phyloP scores from a whole-genome alignment of 345 rosid genomes.

The Tarenaya hassleriana region DNA sequence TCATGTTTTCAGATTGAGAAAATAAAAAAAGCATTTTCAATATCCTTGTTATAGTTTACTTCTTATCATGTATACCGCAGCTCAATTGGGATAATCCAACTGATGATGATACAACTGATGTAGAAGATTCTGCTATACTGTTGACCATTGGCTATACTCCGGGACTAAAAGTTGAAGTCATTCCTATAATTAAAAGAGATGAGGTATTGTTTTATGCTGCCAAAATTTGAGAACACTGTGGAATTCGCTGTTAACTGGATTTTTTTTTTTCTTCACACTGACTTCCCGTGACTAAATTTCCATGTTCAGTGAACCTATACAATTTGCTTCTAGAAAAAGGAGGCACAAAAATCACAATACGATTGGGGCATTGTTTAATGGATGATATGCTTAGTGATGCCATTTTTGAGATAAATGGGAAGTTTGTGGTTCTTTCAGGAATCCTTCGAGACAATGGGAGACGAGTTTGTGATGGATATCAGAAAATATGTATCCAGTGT shows the following conservation, averaged over 20 bases:
- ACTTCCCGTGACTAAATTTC: slow-evolving; percentile 3
- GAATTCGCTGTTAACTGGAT: neutral
- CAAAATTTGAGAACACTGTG: neutral
- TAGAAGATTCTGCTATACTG: slow-evolving; percentile 31
- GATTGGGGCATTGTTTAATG: neutral
- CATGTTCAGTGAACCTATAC: neutral
- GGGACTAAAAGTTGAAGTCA: slow-evolving; percentile 66
- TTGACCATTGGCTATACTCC: slow-evolving; percentile 78
- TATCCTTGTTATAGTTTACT: neutral
- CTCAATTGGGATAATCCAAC: slow-evolving; percentile 25
- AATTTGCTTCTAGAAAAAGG: neutral
- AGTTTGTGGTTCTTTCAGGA: slow-evolving; percentile 28
- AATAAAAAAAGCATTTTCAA: neutral
- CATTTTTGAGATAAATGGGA: neutral
- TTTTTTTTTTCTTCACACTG: neutral
- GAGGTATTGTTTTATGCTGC: slow-evolving; percentile 31
- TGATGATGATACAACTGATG: slow-evolving; percentile 3
- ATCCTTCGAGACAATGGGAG: slow-evolving; percentile 28
- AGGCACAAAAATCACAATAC: neutral
- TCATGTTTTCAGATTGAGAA: neutral
- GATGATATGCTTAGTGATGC: slow-evolving; percentile 3
- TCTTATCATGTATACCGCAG: slow-evolving; percentile 26
- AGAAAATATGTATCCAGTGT: slow-evolving; percentile 39
- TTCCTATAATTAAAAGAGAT: slow-evolving; percentile 35
- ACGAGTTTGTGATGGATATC: slow-evolving; percentile 56